phyloP scores from a whole-genome alignment of 768 basidiomycete species.

The Auriculariales sp. region DNA sequence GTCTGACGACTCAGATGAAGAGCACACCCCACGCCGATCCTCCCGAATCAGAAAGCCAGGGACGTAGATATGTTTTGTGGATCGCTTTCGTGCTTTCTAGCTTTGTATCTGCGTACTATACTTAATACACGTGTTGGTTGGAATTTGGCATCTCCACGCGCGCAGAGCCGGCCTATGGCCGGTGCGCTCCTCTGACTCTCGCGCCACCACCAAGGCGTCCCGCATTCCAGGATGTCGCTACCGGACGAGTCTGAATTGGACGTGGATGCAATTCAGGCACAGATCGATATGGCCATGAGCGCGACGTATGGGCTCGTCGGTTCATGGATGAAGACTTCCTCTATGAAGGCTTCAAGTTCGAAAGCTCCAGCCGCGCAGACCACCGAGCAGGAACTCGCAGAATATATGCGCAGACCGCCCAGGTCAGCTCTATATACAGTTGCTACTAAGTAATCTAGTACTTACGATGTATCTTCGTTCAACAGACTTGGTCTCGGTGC shows the following conservation, averaged over 20 bases:
- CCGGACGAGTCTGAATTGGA: slow-evolving; percentile 24
- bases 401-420: slow-evolving; percentile 53
- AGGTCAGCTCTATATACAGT: slow-evolving; percentile 30
- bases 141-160: too few relatives aligned
- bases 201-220: too few relatives aligned
- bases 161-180: too few relatives aligned
- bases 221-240: too few relatives aligned
- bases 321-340: slow-evolving; percentile 57
- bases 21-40: too few relatives aligned
- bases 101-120: too few relatives aligned
- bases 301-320: slow-evolving; percentile 58
- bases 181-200: too few relatives aligned
- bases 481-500: slow-evolving; percentile 66
- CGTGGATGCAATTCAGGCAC: slow-evolving; percentile 59
- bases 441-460: background rate
- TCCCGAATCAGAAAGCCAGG: too few relatives aligned
- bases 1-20: too few relatives aligned
- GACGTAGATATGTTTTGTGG: too few relatives aligned
- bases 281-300: slow-evolving; percentile 68
- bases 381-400: slow-evolving; percentile 38
- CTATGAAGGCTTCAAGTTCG: slow-evolving; percentile 18
- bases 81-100: too few relatives aligned
- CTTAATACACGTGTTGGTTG: too few relatives aligned
- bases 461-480: slow-evolving; percentile 6
- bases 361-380: slow-evolving; percentile 18